phyloP scores from a whole-genome alignment of 1,284 basidiomycete genomes.

The Pseudozyma flocculosa region DNA sequence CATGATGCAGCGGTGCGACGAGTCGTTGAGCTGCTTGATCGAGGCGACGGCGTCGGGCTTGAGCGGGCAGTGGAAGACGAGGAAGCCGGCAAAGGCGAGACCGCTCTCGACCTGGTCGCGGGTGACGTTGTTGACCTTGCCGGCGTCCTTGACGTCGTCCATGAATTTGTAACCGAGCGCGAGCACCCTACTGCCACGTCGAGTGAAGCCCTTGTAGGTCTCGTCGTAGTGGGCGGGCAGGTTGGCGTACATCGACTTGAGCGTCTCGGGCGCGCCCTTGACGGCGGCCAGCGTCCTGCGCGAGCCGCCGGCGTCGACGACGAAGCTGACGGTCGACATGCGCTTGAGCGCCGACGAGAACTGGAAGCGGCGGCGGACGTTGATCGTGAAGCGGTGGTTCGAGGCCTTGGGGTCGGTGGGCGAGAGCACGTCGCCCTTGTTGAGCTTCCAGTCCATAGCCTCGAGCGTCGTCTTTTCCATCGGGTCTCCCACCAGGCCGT shows the following conservation, averaged over 20 bases:
- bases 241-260: constrained; percentile 50
- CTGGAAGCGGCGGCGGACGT: constrained; percentile 55
- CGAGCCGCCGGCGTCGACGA: constrained; percentile 28
- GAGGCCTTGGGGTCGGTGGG: constrained; percentile 34
- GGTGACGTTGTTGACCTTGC: constrained; percentile 37
- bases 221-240: constrained; percentile 55
- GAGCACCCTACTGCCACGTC: constrained; percentile 53
- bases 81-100: constrained; percentile 54
- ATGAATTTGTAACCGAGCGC: constrained; percentile 55
- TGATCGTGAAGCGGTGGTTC: constrained; percentile 32
- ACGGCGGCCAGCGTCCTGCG: constrained; percentile 45
- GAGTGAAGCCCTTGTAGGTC: constrained; percentile 55
- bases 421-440: constrained; percentile 64
- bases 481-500: constrained; percentile 91
- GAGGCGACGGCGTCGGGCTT: constrained; percentile 53
- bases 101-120: constrained; percentile 49
- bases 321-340: constrained; percentile 53
- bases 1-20: constrained; percentile 57
- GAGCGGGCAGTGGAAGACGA: constrained; percentile 58
- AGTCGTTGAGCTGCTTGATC: constrained; percentile 54
- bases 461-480: constrained; percentile 98
- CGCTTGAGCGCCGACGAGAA: constrained; percentile 57
- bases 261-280: constrained; percentile 56
- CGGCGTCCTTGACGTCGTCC: constrained; percentile 29
- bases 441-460: constrained; percentile 84